phyloP scores from a whole-genome alignment of 805 yeast genomes.

The Pichia thaimueangensis region DNA sequence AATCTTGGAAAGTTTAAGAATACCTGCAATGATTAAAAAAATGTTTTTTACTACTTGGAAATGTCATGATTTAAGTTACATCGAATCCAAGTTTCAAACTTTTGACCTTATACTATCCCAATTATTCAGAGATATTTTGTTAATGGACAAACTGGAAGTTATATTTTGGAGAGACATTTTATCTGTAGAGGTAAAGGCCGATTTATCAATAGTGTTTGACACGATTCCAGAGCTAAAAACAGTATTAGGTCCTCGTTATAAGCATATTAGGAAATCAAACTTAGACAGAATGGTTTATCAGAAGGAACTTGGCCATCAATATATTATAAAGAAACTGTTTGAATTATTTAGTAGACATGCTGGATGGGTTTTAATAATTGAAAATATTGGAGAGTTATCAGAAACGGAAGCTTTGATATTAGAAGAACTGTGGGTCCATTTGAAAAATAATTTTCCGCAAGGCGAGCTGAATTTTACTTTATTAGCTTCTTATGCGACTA shows the following conservation, averaged over 20 bases:
- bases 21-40: conserved; percentile 29
- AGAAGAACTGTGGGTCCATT: conserved; percentile 25
- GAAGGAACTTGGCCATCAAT: conserved; percentile 36
- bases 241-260: conserved; percentile 38
- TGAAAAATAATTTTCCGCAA: conserved; percentile 11
- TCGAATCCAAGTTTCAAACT: conserved; percentile 15
- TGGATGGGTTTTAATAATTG: conserved; percentile 40
- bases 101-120: conserved; percentile 22
- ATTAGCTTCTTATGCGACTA: conserved; percentile 4
- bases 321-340: conserved; percentile 36
- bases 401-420: conserved; percentile 27
- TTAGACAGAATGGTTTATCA: conserved; percentile 20
- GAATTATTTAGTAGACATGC: conserved; percentile 32
- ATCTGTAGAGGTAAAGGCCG: conserved; percentile 33
- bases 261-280: conserved; percentile 19
- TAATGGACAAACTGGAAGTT: conserved; percentile 31
- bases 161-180: conserved; percentile 37
- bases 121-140: conserved; percentile 36
- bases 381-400: conserved; percentile 42
- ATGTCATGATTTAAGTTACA: conserved; percentile 23
- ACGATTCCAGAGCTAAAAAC: conserved; percentile 40
- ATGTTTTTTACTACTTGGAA: conserved; percentile 30
- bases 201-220: conserved; percentile 34
- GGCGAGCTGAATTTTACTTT: conserved; percentile 9
- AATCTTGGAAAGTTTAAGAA: conserved; percentile 34